phyloP scores from a whole-genome alignment of 2,329 filamentous ascomycete species.

The Aspergillus nomiae region DNA sequence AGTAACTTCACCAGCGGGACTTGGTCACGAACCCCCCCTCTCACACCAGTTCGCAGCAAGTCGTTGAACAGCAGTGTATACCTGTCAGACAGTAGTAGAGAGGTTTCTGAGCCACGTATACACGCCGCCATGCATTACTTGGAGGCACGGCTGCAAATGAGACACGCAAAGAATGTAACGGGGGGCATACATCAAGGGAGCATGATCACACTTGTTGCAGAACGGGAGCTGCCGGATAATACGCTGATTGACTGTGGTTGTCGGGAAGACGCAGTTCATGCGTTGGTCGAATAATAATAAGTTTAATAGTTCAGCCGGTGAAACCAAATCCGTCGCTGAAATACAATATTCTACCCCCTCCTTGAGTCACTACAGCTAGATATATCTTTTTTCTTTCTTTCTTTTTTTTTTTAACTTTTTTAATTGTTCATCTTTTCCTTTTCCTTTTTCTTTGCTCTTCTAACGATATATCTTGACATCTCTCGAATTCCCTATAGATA shows the following conservation, averaged over 20 bases:
- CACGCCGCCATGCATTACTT: conserved; percentile 16
- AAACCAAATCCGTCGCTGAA: neutral
- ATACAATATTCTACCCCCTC: neutral
- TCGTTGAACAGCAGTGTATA: conserved; percentile 5
- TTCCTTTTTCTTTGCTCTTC: neutral
- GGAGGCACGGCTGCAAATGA: conserved; percentile 15
- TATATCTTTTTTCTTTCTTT: too few species aligned
- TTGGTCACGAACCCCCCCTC: conserved; percentile 15
- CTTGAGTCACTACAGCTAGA: neutral
- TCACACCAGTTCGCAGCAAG: conserved; percentile 13
- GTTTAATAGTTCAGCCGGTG: neutral
- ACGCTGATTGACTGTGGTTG: conserved; percentile 11
- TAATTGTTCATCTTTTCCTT: too few species aligned
- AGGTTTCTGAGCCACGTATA: conserved; percentile 16
- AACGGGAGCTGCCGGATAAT: neutral
- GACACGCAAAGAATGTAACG: conserved; percentile 17
- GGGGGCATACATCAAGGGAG: conserved; percentile 15
- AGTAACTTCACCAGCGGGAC: neutral
- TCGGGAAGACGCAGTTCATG: conserved; percentile 15
- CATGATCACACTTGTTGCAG: neutral
- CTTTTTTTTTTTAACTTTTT: too few species aligned
- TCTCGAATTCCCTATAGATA: neutral
- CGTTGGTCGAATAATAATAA: conserved; percentile 12
- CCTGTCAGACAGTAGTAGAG: conserved; percentile 10
- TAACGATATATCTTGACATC: neutral